Base-by-base conservation (phyloP, 345 rosid genomes). In the Arabidopsis arenosa region DNA sequence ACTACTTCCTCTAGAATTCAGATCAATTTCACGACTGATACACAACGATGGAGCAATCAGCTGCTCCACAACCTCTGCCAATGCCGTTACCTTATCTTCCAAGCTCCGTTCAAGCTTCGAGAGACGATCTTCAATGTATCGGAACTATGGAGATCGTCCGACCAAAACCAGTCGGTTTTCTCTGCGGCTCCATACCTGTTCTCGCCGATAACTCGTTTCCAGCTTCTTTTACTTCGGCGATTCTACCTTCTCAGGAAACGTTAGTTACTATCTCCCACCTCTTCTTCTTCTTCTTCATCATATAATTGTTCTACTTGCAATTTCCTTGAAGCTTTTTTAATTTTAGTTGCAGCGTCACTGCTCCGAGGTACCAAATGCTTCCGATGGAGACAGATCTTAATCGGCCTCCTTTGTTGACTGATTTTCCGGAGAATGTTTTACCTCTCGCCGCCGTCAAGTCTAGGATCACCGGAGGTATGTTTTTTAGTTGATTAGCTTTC, bases 171-270 rank as follows among this genome's bases (percentile, higher is more conserved):
- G 82, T 87, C 0, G 97, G 97, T 30, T 93, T 93, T 75, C 94
- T 91, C 78, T 91, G 97, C 43, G 98, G 98, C 18, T 88, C 97
- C 5, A 90, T 93, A 13, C 98, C 96, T 12, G 97, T 93, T 63
- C 86, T 87, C 10, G 87, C 96, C 13, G 98, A 93, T 66, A 86
- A 79, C 26, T 82, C 97, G 3, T 91, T 88, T 54, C 90, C 83
- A 9, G 79, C 84, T 53, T 85, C 84, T 53, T 85, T 91, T 80
- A 84, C 82, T 80, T 82, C 91, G 4, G 91, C 88, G 63, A 96
- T 88, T 63, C 75, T 92, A 18, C 97, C 98, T 8, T 85, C 94
- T 32, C 84, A 72, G 68, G 88, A 86, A 64, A 80, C 86, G 98
- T 90, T 76, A 30, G 37, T 60, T 55, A 55, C 44, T 5, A 23